A percentile compares a stretch with the other conserved stretches of the same genome.
Evolutionary conservation across 352 stramenopile genomes (phyloP).

Genomic region (Phytopythium boreale): DNA sequence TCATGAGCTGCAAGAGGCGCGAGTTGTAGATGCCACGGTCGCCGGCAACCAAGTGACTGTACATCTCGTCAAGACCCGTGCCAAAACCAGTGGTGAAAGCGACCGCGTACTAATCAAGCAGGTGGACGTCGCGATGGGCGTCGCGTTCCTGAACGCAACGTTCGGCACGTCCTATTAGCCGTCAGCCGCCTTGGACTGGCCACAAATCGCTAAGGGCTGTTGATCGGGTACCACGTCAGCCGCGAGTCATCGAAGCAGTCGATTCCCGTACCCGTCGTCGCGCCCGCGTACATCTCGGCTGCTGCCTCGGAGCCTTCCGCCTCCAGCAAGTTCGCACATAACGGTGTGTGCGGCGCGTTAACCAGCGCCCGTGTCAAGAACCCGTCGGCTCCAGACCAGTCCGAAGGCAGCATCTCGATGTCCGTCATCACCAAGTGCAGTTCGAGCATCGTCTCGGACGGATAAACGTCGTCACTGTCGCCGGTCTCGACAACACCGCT

Average conservation of each 20-base stretch:
- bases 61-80: constrained; percentile 13
- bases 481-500: neutral
- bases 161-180: constrained; percentile 39
- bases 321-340: neutral
- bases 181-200: neutral
- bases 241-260: constrained; percentile 8
- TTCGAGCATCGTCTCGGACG: neutral
- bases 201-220: neutral
- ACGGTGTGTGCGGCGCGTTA: neutral
- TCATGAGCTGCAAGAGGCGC: neutral
- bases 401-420: neutral
- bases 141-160: constrained; percentile 48
- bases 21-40: constrained; percentile 4
- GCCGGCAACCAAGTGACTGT: constrained; percentile 28
- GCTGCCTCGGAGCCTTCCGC: neutral
- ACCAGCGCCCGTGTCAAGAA: neutral
- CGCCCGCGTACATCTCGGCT: neutral
- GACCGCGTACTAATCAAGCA: constrained; percentile 26
- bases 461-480: neutral
- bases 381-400: neutral
- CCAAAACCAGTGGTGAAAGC: constrained; percentile 9
- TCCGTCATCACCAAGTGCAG: constrained; percentile 1
- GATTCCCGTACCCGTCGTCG: neutral
- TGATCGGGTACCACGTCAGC: constrained; percentile 10
- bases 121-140: constrained; percentile 32